Evolutionary conservation across 495 filamentous ascomycete genomes (phyloP), one percentile per base, ranked within the genome.

Genomic region (Neurospora sp.): DNA sequence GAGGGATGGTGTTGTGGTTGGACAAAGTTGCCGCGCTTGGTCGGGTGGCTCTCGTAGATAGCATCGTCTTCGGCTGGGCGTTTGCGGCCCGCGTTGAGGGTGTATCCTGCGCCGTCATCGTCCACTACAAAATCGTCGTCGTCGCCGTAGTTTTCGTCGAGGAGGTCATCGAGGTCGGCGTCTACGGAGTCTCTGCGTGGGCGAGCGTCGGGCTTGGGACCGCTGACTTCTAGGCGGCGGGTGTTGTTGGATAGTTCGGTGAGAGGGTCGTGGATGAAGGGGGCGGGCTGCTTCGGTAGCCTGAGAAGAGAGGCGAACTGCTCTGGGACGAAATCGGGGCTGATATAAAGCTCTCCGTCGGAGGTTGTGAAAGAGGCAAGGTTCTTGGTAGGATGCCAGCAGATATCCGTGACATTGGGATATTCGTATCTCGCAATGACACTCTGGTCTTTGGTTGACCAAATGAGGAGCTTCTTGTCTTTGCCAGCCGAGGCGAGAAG

Each of bases 21-120:
- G 80, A 90, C 89, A 10, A 80, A 79, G 73, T 83, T 84, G 72
- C 79, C 81, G 0, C 85, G 83, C 77, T 87, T 85, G 76, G 74
- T 78, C 6, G 74, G 70, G 44, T 75, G 83, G 53, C 79, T 80
- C 3, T 78, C 83, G 68, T 76, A 75, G 69, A 81, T 74, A 40
- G 77, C 82, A 31, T 83, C 75, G 39, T 83, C 83, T 16, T 83
- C 87, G 75, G 87, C 88, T 3, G 85, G 48, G 37, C 95, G 90
- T 76, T 98, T 98, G 39, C 85, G 83, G 76, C 88, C 86, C 7
- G 78, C 82, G 76, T 93, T 96, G 12, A 92, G 87, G 4, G 89
- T 85, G 80, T 97, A 97, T 40, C 94, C 96, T 22, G 92, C 94
- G n/a, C 93, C 94, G 77, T 99, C 96, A 75, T 99, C 96, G 80